These are phyloP conservation scores for Fusarium cyanostomum DNA, from an alignment of 2,329 filamentous ascomycete genomes.

Conservation along the genomic window DNA sequence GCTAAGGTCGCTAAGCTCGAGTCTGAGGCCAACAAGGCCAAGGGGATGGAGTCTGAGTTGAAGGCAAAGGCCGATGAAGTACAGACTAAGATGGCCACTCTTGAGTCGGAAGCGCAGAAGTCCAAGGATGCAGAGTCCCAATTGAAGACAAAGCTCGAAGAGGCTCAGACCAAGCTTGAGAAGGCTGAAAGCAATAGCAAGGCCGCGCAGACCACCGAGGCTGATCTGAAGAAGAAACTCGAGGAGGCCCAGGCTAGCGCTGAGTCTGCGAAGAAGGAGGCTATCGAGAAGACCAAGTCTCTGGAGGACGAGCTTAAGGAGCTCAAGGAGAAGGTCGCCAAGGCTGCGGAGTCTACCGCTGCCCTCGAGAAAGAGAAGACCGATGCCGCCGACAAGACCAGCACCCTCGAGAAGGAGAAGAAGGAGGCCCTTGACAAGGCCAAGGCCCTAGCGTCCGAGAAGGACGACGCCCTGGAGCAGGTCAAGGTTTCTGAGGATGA, in stretches of 20 bases:
- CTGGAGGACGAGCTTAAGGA: slow-evolving; percentile 30
- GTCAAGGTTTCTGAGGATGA: slow-evolving; percentile 6
- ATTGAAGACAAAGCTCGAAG: slow-evolving; percentile 23
- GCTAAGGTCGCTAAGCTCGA: slow-evolving; percentile 5
- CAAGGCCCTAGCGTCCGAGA: slow-evolving; percentile 1
- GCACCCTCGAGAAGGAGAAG: slow-evolving; percentile 31
- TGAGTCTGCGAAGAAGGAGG: slow-evolving; percentile 28
- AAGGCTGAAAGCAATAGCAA: slow-evolving; percentile 16
- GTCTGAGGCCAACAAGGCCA: slow-evolving; percentile 17
- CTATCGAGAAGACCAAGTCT: slow-evolving; percentile 30
- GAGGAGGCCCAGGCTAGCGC: slow-evolving; percentile 30
- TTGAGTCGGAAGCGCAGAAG: slow-evolving; percentile 18
- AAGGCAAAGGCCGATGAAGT: slow-evolving; percentile 30
- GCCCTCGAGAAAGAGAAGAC: slow-evolving; percentile 14
- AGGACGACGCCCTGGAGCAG: slow-evolving; percentile 20
- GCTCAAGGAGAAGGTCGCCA: slow-evolving; percentile 33
- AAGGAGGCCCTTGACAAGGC: slow-evolving; percentile 16
- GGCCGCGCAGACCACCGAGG: slow-evolving; percentile 18
- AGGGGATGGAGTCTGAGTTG: slow-evolving; percentile 25
- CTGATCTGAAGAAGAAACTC: slow-evolving; percentile 33
- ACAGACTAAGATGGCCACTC: slow-evolving; percentile 12
- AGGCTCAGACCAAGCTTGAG: slow-evolving; percentile 14
- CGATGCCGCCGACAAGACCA: slow-evolving; percentile 11
- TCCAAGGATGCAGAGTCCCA: slow-evolving; percentile 16
- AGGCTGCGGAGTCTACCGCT: slow-evolving; percentile 16